These are phyloP conservation scores for Cryptococcus depauperatus DNA, from an alignment of 1,284 basidiomycete species.

Conservation along the genomic window DNA sequence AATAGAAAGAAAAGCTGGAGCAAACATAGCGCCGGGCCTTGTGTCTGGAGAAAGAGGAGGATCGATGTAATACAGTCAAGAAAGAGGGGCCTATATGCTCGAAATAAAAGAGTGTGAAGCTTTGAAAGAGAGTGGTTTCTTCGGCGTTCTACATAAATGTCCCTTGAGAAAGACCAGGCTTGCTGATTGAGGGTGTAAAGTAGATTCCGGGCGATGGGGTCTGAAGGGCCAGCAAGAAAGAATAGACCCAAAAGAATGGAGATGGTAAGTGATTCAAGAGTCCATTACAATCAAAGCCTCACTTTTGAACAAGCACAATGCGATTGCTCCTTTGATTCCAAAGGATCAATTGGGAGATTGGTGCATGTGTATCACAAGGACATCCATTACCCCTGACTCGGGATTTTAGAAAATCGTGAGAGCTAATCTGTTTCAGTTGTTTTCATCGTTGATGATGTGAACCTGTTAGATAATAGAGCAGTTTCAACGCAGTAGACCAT, in stretches of 20 bases:
- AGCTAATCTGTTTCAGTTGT: too few species aligned
- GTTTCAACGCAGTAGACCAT: too few species aligned
- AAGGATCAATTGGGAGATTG: neutral
- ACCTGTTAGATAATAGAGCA: too few species aligned
- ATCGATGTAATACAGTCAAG: neutral
- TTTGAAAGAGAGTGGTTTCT: neutral
- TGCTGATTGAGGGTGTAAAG: neutral
- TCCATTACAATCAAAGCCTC: too few species aligned
- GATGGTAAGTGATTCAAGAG: too few species aligned
- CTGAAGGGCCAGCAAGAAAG: neutral
- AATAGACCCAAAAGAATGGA: neutral
- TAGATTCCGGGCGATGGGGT: neutral
- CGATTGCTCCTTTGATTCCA: neutral
- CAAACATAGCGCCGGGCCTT: conserved; percentile 1
- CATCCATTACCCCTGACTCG: too few species aligned
- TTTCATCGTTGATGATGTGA: too few species aligned
- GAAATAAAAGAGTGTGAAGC: neutral
- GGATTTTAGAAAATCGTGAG: too few species aligned
- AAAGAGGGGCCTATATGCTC: neutral
- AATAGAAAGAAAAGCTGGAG: neutral
- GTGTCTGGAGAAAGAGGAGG: neutral
- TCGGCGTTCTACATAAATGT: neutral
- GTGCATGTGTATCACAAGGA: too few species aligned
- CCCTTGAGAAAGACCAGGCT: neutral
- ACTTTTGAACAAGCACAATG: too few species aligned